Conservation (phyloP, 192 early-diverging fungal genomes). For the Linnemannia exigua region DNA sequence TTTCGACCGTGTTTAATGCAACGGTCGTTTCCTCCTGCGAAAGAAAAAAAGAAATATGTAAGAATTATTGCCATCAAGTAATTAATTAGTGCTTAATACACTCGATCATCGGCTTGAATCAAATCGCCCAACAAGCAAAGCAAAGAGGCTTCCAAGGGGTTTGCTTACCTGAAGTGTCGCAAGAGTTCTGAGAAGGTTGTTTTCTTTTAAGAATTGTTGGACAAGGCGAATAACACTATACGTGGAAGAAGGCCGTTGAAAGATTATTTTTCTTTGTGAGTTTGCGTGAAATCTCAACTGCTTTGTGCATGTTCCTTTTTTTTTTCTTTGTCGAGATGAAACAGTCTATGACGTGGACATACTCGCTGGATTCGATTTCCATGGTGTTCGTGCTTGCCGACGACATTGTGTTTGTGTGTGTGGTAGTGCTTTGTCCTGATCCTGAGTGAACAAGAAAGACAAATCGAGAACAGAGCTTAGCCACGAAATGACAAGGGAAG, state of each 20-base stretch:
- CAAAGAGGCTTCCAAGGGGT: not conserved
- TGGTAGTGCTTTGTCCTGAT: not conserved
- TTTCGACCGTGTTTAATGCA: constrained; percentile 90
- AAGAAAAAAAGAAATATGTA: not conserved
- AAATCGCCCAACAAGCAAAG: not conserved
- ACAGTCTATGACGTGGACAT: constrained; percentile 13
- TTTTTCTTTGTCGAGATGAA: not conserved
- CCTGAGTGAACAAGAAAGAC: not conserved
- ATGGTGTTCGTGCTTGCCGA: constrained; percentile 45
- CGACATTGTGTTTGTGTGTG: constrained; percentile 8
- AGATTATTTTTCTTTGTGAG: not conserved
- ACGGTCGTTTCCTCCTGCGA: constrained; percentile 83
- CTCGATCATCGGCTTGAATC: not conserved
- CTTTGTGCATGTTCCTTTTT: not conserved
- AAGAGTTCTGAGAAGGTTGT: constrained; percentile 86
- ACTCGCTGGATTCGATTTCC: constrained; percentile 76
- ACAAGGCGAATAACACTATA: constrained; percentile 89
- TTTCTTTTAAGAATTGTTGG: constrained; percentile 93
- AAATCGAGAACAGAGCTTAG: not conserved
- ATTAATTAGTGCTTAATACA: not conserved
- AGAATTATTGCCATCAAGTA: not conserved
- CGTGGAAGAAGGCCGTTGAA: not conserved
- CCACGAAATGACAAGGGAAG: not conserved
- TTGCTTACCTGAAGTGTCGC: constrained; percentile 75
- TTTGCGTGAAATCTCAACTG: not conserved